Percentiles rank a stretch among this genome's conserved stretches.
Conservation (phyloP, 495 filamentous ascomycete species). For the Massariosphaeria phaeospora region DNA sequence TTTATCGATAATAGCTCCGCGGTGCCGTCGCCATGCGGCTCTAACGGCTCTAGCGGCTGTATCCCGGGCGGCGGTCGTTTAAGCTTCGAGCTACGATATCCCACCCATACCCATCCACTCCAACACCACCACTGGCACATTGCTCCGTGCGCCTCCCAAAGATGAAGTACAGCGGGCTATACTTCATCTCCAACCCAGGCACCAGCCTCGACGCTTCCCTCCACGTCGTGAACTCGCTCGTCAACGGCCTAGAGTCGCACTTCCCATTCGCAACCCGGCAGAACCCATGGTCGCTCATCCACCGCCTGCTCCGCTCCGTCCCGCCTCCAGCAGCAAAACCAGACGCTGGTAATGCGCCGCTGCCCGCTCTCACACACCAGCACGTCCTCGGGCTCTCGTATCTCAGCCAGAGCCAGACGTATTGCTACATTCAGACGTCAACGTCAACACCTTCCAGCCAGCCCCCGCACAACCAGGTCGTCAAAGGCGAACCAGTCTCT, state of each 20-base stretch:
- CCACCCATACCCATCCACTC: no score
- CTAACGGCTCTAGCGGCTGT: no score
- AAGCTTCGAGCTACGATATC: no score
- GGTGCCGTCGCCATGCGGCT: no score
- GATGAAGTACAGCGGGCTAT: slow-evolving; percentile 28
- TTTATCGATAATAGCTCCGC: no score
- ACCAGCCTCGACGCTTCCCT: background rate
- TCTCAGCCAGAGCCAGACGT: slow-evolving; percentile 1
- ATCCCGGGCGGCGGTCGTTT: no score
- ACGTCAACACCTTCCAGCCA: background rate
- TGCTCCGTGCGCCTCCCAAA: no score
- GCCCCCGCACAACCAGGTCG: background rate
- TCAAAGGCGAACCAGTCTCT: background rate
- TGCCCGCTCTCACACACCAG: slow-evolving; percentile 4
- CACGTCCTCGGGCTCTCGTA: slow-evolving; percentile 9
- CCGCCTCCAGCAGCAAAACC: background rate
- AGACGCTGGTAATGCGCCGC: background rate
- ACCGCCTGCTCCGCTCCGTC: slow-evolving; percentile 20
- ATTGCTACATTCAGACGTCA: slow-evolving; percentile 17
- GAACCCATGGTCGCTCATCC: slow-evolving; percentile 5
- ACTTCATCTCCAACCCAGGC: slow-evolving; percentile 18
- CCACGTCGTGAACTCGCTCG: slow-evolving; percentile 7
- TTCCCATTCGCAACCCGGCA: slow-evolving; percentile 4
- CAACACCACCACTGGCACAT: no score
- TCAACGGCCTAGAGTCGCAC: slow-evolving; percentile 10